These are phyloP conservation scores for Tardiomyces blankii DNA, from an alignment of 1,139 yeast genomes.

Conservation along the genomic window DNA sequence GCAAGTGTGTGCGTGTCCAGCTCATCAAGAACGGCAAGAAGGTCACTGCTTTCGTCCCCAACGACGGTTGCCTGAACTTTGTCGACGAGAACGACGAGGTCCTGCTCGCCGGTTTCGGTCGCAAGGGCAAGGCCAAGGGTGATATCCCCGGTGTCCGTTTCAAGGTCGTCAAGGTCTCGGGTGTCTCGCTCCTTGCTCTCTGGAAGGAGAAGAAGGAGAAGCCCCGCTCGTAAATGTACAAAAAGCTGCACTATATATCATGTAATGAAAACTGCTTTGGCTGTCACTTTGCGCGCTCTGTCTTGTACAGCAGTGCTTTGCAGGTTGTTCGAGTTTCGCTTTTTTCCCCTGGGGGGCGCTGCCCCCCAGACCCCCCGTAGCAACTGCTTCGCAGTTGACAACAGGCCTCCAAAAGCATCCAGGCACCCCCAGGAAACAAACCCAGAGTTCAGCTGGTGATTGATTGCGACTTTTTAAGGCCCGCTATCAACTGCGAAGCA, in stretches of 20 bases:
- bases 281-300: too few species aligned
- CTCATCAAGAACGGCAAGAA: slow-evolving; percentile 99
- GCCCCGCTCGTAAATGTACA: slow-evolving; percentile 83
- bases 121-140: slow-evolving; percentile 99
- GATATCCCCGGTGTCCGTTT: slow-evolving; percentile 99
- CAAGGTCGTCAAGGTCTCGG: slow-evolving; percentile 99
- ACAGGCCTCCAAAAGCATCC: too few species aligned
- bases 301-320: too few species aligned
- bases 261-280: background rate
- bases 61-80: slow-evolving; percentile 99
- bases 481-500: too few species aligned
- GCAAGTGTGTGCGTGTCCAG: slow-evolving; percentile 99
- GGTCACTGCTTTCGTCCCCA: slow-evolving; percentile 99
- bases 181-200: slow-evolving; percentile 98
- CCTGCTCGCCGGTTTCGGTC: slow-evolving; percentile 99
- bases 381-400: too few species aligned
- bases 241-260: slow-evolving; percentile 1
- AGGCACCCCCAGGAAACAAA: too few species aligned
- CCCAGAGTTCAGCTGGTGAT: too few species aligned
- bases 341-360: too few species aligned
- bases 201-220: slow-evolving; percentile 99
- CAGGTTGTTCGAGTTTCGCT: too few species aligned
- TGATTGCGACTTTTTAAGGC: too few species aligned
- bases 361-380: too few species aligned
- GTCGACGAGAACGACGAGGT: slow-evolving; percentile 99